Percentiles rank a stretch among this genome's conserved stretches.
Evolutionary conservation across 2,329 filamentous ascomycete genomes (phyloP).

Genomic region (Sclerotinia nivalis): DNA sequence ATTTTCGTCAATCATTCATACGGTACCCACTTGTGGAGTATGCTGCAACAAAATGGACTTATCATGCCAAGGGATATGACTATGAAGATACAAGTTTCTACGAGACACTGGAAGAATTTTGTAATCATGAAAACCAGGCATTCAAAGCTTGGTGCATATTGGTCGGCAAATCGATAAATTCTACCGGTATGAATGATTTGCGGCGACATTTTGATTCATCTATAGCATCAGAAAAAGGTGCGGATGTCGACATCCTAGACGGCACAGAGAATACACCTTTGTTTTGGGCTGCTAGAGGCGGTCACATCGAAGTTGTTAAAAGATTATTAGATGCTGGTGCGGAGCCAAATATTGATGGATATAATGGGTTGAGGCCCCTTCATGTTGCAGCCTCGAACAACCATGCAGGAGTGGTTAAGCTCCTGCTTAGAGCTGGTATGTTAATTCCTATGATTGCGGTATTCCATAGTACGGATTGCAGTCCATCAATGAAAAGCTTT

Average conservation of each 20-base stretch:
- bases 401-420: slow-evolving; percentile 36
- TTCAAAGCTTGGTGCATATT: slow-evolving; percentile 28
- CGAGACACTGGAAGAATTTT: slow-evolving; percentile 24
- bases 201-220: neutral
- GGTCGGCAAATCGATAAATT: neutral
- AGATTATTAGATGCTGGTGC: slow-evolving; percentile 29
- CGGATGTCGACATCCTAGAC: slow-evolving; percentile 25
- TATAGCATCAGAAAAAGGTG: neutral
- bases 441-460: no score
- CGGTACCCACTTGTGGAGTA: slow-evolving; percentile 31
- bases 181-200: accelerated
- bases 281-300: slow-evolving; percentile 34
- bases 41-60: slow-evolving; percentile 27
- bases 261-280: slow-evolving; percentile 26
- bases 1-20: neutral
- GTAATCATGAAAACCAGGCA: slow-evolving; percentile 22
- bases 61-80: slow-evolving; percentile 29
- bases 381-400: slow-evolving; percentile 43
- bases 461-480: neutral
- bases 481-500: neutral
- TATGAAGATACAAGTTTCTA: slow-evolving; percentile 27
- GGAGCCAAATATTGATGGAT: slow-evolving; percentile 34
- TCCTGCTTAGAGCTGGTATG: slow-evolving; percentile 42
- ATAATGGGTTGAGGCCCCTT: slow-evolving; percentile 41
- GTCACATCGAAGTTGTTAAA: slow-evolving; percentile 24